Evolutionary conservation across 176 grass and related monocot species (phyloP).

Genomic region (Poa pratensis): DNA sequence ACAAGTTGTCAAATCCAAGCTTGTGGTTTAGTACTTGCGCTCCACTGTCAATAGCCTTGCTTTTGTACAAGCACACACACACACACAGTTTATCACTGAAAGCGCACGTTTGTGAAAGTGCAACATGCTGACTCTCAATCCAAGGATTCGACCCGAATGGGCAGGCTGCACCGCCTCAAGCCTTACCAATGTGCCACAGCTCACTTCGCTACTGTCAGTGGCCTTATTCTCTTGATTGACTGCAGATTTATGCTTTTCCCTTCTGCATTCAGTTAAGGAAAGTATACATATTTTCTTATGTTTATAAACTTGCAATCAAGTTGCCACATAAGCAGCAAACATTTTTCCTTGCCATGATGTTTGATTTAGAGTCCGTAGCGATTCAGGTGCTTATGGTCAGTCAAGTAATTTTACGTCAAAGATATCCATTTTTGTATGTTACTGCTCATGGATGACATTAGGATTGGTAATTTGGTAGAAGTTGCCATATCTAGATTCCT

Average conservation of each 20-base stretch:
- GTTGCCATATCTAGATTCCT: conserved; percentile 3
- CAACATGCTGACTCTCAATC: not conserved
- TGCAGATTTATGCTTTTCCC: conserved; percentile 11
- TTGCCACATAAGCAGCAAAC: conserved; percentile 23
- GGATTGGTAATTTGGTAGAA: not conserved
- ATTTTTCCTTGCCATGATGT: not conserved
- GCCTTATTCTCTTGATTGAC: not conserved
- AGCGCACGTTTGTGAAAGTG: not conserved
- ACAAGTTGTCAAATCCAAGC: conserved; percentile 7
- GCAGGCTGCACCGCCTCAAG: not conserved
- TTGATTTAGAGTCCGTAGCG: not conserved
- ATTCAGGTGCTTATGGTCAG: conserved; percentile 18
- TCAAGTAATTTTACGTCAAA: conserved; percentile 14
- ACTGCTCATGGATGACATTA: conserved; percentile 12
- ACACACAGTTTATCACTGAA: not conserved
- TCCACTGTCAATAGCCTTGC: not conserved
- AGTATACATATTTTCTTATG: not conserved
- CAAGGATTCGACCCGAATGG: not conserved
- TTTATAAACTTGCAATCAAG: conserved; percentile 10
- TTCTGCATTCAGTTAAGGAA: not conserved
- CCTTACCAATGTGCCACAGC: not conserved
- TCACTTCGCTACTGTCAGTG: not conserved
- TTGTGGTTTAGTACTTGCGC: not conserved
- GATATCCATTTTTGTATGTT: not conserved
- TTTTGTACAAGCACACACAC: not conserved